These are phyloP conservation scores for Trichoderma atroviride DNA, from an alignment of 2,329 filamentous ascomycete genomes.

Conservation along the genomic window DNA sequence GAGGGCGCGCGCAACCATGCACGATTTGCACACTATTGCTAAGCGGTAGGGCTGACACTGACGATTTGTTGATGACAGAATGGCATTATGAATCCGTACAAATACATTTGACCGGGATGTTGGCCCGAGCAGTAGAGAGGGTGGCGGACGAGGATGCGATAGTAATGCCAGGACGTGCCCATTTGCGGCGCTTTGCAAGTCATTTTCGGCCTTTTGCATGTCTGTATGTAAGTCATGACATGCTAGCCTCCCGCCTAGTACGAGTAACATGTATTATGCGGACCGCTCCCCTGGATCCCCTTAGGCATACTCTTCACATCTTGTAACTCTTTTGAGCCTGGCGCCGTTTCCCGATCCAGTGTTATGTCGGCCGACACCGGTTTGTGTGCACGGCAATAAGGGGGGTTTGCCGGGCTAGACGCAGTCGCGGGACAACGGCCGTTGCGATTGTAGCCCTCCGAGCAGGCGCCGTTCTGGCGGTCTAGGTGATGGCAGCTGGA, in stretches of 20 bases:
- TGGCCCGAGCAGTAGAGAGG: conserved; percentile 6
- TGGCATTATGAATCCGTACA: conserved; percentile 98
- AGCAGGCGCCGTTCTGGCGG: conserved; percentile 4
- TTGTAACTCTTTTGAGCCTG: conserved; percentile 26
- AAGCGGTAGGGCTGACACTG: conserved; percentile 34
- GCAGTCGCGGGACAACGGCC: not conserved
- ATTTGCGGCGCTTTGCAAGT: not conserved
- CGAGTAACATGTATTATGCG: not conserved
- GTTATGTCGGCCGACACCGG: conserved; percentile 22
- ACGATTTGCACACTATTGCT: not conserved
- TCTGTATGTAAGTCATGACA: conserved; percentile 21
- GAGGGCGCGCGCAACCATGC: not conserved
- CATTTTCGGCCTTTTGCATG: conserved; percentile 22
- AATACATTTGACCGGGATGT: conserved; percentile 67
- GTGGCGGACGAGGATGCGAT: conserved; percentile 16
- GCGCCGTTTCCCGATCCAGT: conserved; percentile 13
- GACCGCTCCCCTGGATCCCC: conserved; percentile 22
- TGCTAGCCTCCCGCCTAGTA: not conserved
- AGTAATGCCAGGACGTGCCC: not conserved
- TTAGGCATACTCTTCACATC: conserved; percentile 25
- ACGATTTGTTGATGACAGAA: conserved; percentile 60
- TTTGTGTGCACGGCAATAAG: not conserved
- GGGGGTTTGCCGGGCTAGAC: not conserved
- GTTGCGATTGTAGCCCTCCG: not conserved
- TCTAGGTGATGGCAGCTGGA: conserved; percentile 2